Percentiles rank a stretch among this genome's conserved stretches.
These are phyloP conservation scores for Coffea eugenioides DNA, from an alignment of 257 asterid species.

Conservation along the genomic window DNA sequence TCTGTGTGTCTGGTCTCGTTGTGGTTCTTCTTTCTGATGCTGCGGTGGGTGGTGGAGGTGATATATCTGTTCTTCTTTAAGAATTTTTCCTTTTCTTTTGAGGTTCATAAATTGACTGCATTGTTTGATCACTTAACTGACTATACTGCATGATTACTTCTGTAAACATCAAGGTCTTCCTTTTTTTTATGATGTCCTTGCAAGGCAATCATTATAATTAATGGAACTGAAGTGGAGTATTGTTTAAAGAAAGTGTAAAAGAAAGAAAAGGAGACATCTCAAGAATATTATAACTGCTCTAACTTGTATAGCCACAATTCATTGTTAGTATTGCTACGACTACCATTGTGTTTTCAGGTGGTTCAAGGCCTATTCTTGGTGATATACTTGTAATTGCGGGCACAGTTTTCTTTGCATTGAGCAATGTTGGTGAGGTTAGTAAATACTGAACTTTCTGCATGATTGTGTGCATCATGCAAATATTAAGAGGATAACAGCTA, in stretches of 20 bases:
- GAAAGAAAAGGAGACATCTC: not conserved
- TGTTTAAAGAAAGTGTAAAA: not conserved
- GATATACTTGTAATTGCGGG: constrained; percentile 64
- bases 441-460: not conserved
- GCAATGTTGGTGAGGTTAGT: constrained; percentile 77
- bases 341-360: constrained; percentile 43
- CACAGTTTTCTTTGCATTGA: constrained; percentile 49
- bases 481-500: not conserved
- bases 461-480: not conserved
- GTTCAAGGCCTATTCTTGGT: constrained; percentile 70
- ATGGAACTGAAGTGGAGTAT: not conserved
- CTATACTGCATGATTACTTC: not conserved
- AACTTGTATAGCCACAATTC: not conserved
- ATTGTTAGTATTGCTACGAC: not conserved
- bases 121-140: no score
- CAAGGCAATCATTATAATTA: not conserved
- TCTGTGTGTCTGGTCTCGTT: constrained; percentile 59
- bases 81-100: not conserved
- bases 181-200: not conserved
- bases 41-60: constrained; percentile 53
- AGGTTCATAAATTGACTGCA: not conserved
- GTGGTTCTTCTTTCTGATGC: constrained; percentile 69
- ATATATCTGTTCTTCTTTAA: constrained; percentile 3
- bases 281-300: not conserved
- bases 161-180: not conserved